Base-by-base conservation (phyloP, 345 rosid genomes). In the Aquilaria yunnanensis region DNA sequence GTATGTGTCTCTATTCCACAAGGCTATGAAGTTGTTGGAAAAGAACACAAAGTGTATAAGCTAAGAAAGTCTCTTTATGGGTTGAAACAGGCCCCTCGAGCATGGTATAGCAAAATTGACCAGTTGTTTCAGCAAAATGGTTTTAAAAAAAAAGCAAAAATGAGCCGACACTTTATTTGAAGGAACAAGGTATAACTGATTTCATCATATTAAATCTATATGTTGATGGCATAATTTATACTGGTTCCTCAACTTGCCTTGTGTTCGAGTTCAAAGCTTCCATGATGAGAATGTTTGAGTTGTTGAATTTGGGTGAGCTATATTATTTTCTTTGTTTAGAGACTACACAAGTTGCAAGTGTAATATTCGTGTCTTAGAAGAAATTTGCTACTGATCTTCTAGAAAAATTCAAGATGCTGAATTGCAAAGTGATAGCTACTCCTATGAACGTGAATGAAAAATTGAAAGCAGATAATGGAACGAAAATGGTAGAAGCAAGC, bases 1-100 rank as follows among this genome's bases (percentile, higher is more conserved):
- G 56, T 55, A 4, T 68, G 43, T 34, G 61, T 61, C n/a, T 34
- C 32, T n/a, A 51, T 45, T 1, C 57, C 16, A n/a, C 12, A 61
- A 69, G 60, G 56, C 5, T 60, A 5, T 53, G 45, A 31, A 6
- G 32, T 60, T 14, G 1, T 32, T 4, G 60, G 61, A 5, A 29
- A 54, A 32, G 32, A 66, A 0, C 9, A 4, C 0, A 54, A 16
- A 0, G 51, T 55, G 0, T 47, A 62, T 12, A 61, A 2, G 45
- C 14, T 68, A n/a, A n/a, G 32, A 8, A 52, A 52, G 9, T 5
- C 56, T 9, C 29, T 23, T 8, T 52, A 52, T 52, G 56, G 56
- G 1, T 52, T 52, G 30, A 52, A 52, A 9, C 23, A 52, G 14
- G 56, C 56, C 0, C 56, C 56, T 2, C 12, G 16, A 52, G 56